Evolutionary conservation across 176 grass and related monocot genomes (phyloP), one percentile per base, ranked within the genome.

Genomic region (Lolium rigidum): DNA sequence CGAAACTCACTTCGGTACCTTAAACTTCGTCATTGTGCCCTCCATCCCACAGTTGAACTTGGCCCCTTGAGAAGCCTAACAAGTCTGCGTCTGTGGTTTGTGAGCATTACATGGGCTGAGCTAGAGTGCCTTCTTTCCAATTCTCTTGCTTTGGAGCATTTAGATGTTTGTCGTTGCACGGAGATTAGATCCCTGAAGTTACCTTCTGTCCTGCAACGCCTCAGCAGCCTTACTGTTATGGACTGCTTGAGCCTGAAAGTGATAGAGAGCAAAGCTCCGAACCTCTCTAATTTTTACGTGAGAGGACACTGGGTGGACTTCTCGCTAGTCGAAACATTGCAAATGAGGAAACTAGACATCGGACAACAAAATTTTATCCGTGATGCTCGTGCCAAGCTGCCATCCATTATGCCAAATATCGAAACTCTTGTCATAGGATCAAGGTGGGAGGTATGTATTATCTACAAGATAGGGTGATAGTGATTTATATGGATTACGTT

Each of bases 221-320:
- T 82, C 31, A 14, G 2, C 31, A 1, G 54, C n/a, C 17, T 24
- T 8, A 20, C 16, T 70, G 64, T 82, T 50, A 28, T 70, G 0
- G 51, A 3, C 0, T 70, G 67, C 67, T 6, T 4, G 37, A 10
- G 67, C 26, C 65, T 82, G 67, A 20, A 24, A 13, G 80, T 70
- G 49, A 82, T 82, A 70, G 80, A 82, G 49, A 82, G 67, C 18
- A 70, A 70, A 39, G 80, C 80, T 70, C 64, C 64, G 15, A 82
- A 82, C 10, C 64, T 82, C 16, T 82, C 64, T 7, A 70, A 1
- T 24, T 55, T 70, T 70, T 55, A 22, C 37, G 6, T 43, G 37
- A 70, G 80, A 66, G 49, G 18, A 10, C 10, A 14, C n/a, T 18
- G 9, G 1, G 10, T 50, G 8, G n/a, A 55, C 7, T 55, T 70